Conservation (phyloP, 345 rosid species). For the Carallia pectinifolia region DNA sequence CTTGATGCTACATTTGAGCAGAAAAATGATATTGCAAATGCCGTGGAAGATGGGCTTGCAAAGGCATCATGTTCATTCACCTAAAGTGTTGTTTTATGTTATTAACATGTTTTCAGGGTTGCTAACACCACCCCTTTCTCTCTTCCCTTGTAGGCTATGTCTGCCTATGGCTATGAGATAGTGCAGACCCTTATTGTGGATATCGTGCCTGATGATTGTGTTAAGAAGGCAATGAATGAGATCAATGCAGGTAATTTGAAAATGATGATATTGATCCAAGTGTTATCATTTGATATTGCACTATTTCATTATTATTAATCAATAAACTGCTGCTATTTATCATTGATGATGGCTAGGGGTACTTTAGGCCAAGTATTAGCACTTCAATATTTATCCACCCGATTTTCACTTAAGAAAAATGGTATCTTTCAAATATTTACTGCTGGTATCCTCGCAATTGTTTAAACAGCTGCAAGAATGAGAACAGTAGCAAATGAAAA, state of each 20-base stretch:
- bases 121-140: background rate
- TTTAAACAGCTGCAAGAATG: background rate
- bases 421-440: too few species aligned
- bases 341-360: too few species aligned
- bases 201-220: conserved; percentile 12
- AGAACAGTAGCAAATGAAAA: conserved; percentile 1
- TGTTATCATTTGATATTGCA: too few species aligned
- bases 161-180: conserved; percentile 21
- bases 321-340: too few species aligned
- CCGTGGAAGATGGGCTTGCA: conserved; percentile 9
- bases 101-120: background rate
- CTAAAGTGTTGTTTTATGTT: too few species aligned
- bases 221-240: conserved; percentile 28
- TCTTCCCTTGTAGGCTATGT: conserved; percentile 14
- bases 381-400: too few species aligned
- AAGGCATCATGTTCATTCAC: background rate
- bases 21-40: conserved; percentile 14
- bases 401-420: too few species aligned
- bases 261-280: background rate
- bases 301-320: too few species aligned
- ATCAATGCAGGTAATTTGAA: conserved; percentile 21
- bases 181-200: conserved; percentile 21
- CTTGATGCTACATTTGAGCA: conserved; percentile 10
- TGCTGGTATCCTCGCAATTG: background rate
- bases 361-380: too few species aligned